Conservation (phyloP, 805 yeast genomes). For the Suhomyces kilbournensis region DNA sequence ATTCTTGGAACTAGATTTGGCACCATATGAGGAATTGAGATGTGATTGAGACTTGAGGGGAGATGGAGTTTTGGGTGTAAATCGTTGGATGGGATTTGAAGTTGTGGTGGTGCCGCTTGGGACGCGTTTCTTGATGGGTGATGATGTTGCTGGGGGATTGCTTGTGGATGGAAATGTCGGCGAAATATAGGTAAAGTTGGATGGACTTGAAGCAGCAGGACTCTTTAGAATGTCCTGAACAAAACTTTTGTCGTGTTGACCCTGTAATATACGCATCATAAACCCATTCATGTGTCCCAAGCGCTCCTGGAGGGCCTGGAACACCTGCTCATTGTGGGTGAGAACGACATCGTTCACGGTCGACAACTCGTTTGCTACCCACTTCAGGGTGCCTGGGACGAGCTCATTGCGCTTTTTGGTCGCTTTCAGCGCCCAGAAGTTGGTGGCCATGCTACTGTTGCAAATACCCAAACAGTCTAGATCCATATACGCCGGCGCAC, state of each 20-base stretch:
- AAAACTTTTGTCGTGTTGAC: constrained; percentile 6
- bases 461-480: neutral
- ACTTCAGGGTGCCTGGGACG: constrained; percentile 53
- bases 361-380: constrained; percentile 46
- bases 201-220: constrained; percentile 1
- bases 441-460: constrained; percentile 7
- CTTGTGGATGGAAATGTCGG: neutral
- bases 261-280: constrained; percentile 31
- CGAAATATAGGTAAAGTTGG: constrained; percentile 6
- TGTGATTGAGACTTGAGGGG: constrained; percentile 1
- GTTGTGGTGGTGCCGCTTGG: neutral
- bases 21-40: constrained; percentile 22
- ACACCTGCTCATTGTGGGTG: constrained; percentile 37
- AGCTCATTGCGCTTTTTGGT: constrained; percentile 24
- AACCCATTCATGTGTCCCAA: constrained; percentile 42
- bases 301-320: constrained; percentile 36
- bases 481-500: neutral
- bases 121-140: neutral
- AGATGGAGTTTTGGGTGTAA: constrained; percentile 4
- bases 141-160: neutral
- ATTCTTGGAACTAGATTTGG: constrained; percentile 12
- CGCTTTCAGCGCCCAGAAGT: constrained; percentile 35
- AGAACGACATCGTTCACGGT: constrained; percentile 37
- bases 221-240: neutral
- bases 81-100: neutral